Evolutionary conservation across 306 rosid species (phyloP).

Genomic region (Dryas octopetala): DNA sequence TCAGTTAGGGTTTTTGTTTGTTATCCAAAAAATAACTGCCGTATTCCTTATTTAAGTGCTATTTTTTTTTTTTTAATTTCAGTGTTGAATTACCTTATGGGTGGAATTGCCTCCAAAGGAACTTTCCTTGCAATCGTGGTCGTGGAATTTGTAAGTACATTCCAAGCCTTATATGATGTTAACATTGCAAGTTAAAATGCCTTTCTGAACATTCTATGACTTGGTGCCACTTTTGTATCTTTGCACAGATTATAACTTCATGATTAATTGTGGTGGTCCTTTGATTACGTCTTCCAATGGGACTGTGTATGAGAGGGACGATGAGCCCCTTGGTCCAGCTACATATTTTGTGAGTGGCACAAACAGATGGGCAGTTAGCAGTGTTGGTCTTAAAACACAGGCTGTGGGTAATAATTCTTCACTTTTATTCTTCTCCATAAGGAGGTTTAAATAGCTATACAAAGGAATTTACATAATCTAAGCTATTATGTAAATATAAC

Average conservation of each 20-base stretch:
- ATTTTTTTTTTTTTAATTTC: constrained; percentile 15
- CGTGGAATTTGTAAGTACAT: constrained; percentile 55
- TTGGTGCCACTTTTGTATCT: background rate
- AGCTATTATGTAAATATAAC: background rate
- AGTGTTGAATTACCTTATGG: constrained; percentile 61
- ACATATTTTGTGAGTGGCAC: constrained; percentile 55
- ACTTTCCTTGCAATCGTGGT: constrained; percentile 65
- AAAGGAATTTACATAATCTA: background rate
- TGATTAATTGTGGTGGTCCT: constrained; percentile 70
- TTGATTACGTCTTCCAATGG: constrained; percentile 36
- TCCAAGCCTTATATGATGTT: background rate
- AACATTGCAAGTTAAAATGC: background rate
- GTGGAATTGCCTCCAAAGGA: constrained; percentile 63
- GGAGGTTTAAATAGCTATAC: background rate
- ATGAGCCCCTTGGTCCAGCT: constrained; percentile 66
- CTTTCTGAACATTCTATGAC: background rate
- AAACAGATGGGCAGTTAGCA: constrained; percentile 71
- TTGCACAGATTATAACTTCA: constrained; percentile 54
- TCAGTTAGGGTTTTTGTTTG: background rate
- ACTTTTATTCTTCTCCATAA: background rate
- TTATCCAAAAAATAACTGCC: background rate
- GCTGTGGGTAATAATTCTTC: constrained; percentile 1
- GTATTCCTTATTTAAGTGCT: constrained; percentile 2
- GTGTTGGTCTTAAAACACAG: constrained; percentile 37
- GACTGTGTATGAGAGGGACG: constrained; percentile 43